Base-by-base conservation (phyloP, 345 rosid genomes). In the Acer yangbiense region DNA sequence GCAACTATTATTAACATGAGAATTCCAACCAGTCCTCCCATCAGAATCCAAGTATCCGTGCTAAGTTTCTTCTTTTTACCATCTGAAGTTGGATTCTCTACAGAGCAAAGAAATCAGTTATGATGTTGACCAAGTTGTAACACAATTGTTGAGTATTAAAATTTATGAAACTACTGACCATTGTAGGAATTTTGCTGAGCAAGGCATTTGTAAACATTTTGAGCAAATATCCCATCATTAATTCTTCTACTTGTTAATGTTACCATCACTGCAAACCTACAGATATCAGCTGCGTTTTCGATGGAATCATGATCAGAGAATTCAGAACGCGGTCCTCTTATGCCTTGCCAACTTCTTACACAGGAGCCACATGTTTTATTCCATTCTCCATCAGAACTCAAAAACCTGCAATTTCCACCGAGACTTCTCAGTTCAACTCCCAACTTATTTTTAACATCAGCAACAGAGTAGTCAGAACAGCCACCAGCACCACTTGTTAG, bases 201-300 rank as follows among this genome's bases (percentile, higher is more conserved):
- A 32, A 86, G 85, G 82, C 88, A 89, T 69, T 57, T 32, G 57
- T 78, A 74, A 73, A 84, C 62, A 27, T 66, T 74, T 62, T 65
- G 54, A 4, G 76, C 78, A 65, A 70, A 72, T 14, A 63, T 55
- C 52, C 77, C 58, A 76, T 89, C 90, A 62, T 50, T 82, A 72
- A 80, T 76, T 78, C 79, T 70, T 0, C 60, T 69, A 81, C 90
- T 84, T 63, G 77, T 88, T 58, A 83, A 68, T n/a, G 86, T 61
- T 17, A 87, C 73, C 68, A 87, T 60, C 44, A 81, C 83, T 4
- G 89, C 82, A 78, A 86, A 87, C 72, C 88, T 84, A 23, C 92
- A 89, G 58, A 81, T 57, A 61, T 78, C 80, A 58, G 63, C 65
- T 76, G 55, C 77, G 23, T 11, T 65, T 29, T 11, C 11, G 46